Percentiles rank a stretch among this genome's conserved stretches.
These are phyloP conservation scores for Rusavskia elegans DNA, from an alignment of 495 filamentous ascomycete genomes.

Conservation along the genomic window DNA sequence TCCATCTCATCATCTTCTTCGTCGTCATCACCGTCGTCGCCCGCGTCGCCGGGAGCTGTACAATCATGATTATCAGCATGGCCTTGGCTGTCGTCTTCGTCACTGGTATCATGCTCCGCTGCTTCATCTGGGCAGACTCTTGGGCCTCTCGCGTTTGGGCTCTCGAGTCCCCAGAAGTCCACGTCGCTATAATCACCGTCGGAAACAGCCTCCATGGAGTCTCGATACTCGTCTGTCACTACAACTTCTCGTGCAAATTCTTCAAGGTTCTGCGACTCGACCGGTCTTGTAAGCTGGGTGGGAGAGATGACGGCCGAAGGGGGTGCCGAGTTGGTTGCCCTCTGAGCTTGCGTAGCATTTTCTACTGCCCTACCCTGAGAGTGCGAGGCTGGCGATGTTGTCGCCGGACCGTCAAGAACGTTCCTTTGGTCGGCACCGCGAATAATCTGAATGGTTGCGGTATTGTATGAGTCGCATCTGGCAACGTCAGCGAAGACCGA, in stretches of 20 bases:
- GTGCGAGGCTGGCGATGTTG: background rate
- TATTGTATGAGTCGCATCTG: conserved; percentile 71
- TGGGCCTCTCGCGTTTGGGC: conserved; percentile 20
- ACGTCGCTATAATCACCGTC: conserved; percentile 42
- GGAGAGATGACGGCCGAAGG: conserved; percentile 10
- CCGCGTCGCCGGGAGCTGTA: conserved; percentile 16
- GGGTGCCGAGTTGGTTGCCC: conserved; percentile 18
- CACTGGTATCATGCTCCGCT: conserved; percentile 22
- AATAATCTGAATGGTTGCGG: conserved; percentile 50
- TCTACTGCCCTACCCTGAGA: conserved; percentile 7
- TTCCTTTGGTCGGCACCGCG: conserved; percentile 21
- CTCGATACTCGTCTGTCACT: conserved; percentile 20
- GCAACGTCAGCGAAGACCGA: conserved; percentile 8
- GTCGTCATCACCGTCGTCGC: conserved; percentile 34
- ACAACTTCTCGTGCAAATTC: background rate
- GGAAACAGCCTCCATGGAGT: conserved; percentile 22
- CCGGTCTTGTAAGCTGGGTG: too few relatives aligned
- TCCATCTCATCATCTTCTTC: conserved; percentile 46
- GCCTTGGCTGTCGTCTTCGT: conserved; percentile 32
- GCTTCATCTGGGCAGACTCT: conserved; percentile 19
- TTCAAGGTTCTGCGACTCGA: too few relatives aligned
- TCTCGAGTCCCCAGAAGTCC: conserved; percentile 44
- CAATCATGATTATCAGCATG: conserved; percentile 25
- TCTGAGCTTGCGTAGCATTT: conserved; percentile 9
- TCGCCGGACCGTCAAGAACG: conserved; percentile 12